Evolutionary conservation across 169 alveolate genomes (phyloP), one percentile per base, ranked within the genome.

Genomic region (Blepharisma undulans): DNA sequence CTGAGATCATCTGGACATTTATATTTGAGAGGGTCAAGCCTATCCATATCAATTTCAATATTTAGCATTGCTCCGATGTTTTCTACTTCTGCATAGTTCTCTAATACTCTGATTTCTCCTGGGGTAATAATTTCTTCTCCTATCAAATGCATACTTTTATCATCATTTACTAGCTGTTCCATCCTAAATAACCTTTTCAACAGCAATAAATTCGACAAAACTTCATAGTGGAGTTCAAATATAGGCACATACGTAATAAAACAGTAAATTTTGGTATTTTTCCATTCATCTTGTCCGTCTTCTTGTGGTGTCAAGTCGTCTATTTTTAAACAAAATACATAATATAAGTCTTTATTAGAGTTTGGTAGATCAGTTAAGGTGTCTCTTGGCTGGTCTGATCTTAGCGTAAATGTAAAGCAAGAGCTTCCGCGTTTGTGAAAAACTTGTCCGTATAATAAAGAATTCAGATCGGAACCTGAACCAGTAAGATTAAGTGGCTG

Each of bases 211-310:
- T 22, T 27, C 7, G 29, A 25, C 5, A 86, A 48, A 25, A 86
- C 25, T 71, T 86, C 36, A 10, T 29, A 86, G n/a, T 86, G 91
- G 27, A 86, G 80, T 85, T 86, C 91, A 72, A 86, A 86, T 1
- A n/a, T n/a, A 16, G 91, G 91, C 61, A 86, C 84, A 32, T 29
- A 86, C 7, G 84, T 27, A 25, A 86, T 27, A 27, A 86, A 29
- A 32, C 91, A 86, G 48, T 29, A 86, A 36, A 86, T 61, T 32
- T 86, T 86, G 25, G 80, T 29, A 29, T 32, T 72, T 71, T 61
- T 72, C 85, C 91, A 86, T 34, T 86, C 89, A 4, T n/a, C 27
- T 25, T 59, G 61, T 16, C 61, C 27, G 7, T 32, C 27, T 21
- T 59, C 60, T 19, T 82, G 25, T 36, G 27, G 29, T 8, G 36